These are phyloP conservation scores for Alternaria gansuensis DNA, from an alignment of 2,329 filamentous ascomycete species.

Conservation along the genomic window DNA sequence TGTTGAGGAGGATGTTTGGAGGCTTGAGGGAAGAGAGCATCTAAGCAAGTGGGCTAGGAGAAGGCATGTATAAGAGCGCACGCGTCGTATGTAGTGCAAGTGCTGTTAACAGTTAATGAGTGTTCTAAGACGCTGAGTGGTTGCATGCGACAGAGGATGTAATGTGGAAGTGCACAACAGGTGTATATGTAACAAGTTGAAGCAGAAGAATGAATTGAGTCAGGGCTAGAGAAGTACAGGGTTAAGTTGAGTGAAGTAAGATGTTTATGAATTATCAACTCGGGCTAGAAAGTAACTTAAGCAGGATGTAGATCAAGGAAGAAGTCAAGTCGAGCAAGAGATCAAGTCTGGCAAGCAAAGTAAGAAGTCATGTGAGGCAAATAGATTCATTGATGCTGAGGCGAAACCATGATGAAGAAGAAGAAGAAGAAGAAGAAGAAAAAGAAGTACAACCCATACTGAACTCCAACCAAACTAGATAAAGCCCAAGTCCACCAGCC, in stretches of 20 bases:
- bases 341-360: neutral
- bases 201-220: neutral
- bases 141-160: neutral
- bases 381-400: slow-evolving; percentile 15
- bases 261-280: neutral
- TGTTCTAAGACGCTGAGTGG: neutral
- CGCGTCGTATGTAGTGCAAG: neutral
- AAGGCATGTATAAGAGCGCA: slow-evolving; percentile 45
- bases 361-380: neutral
- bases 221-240: neutral
- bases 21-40: slow-evolving; percentile 55
- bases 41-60: slow-evolving; percentile 49
- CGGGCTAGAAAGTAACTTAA: neutral
- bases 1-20: slow-evolving; percentile 56
- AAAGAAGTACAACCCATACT: neutral
- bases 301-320: neutral
- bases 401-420: slow-evolving; percentile 7
- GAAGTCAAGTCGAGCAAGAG: neutral
- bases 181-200: neutral
- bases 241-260: neutral
- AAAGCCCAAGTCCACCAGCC: slow-evolving; percentile 12
- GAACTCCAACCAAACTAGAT: neutral
- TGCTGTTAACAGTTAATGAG: neutral
- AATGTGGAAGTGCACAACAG: neutral
- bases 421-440: neutral